A percentile compares a stretch with the other conserved stretches of the same genome.
phyloP scores from a whole-genome alignment of 2,329 filamentous ascomycete species.

The Ceratocystis huliohia region DNA sequence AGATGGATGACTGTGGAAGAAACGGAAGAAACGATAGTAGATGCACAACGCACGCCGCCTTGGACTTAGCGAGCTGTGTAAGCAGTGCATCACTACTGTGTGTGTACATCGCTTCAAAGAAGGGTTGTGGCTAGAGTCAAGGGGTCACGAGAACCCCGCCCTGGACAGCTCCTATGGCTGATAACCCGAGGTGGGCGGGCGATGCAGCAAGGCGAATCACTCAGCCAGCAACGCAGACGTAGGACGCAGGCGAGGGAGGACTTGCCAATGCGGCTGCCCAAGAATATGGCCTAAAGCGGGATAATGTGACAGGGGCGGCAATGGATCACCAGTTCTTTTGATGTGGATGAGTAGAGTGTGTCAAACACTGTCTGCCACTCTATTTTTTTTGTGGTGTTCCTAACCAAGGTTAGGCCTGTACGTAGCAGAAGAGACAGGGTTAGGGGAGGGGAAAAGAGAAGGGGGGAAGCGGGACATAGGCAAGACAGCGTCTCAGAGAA shows the following conservation, averaged over 20 bases:
- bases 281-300: background rate
- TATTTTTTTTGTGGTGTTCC: background rate
- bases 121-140: no score
- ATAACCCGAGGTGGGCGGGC: background rate
- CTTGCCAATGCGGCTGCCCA: background rate
- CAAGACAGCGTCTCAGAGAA: slow-evolving; percentile 5
- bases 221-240: background rate
- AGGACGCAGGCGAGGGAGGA: background rate
- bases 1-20: background rate
- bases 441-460: background rate
- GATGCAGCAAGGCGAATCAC: background rate
- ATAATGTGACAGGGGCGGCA: background rate
- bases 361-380: slow-evolving; percentile 1
- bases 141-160: no score
- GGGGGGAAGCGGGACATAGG: background rate
- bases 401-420: background rate
- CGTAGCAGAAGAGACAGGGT: background rate
- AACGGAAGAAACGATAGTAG: background rate
- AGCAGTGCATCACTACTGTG: no score
- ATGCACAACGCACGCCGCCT: no score
- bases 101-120: no score
- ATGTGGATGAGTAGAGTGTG: background rate
- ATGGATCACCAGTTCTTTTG: background rate
- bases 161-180: background rate
- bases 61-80: no score